Evolutionary conservation across 164 flowering plant species (phyloP), one percentile per base, ranked within the genome.

Genomic region (Houttuynia cordata): DNA sequence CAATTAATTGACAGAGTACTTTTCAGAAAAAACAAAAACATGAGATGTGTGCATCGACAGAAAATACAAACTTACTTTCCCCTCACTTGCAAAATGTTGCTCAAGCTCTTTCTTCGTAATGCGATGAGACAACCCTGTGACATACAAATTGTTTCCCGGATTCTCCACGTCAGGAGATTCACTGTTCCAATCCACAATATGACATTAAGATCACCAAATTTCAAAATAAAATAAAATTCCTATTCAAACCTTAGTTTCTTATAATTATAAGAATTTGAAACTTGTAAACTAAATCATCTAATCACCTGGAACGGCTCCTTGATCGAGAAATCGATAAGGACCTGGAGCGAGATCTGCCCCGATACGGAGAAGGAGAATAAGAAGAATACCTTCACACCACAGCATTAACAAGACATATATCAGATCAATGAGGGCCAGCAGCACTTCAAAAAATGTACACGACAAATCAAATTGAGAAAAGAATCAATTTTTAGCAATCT

Each of bases 81-180:
- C 94, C 64, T 87, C 96, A 62, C 74, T 70, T 1, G 94, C 72
- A 62, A 93, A 93, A 70, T 93, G 90, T 71, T 81, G 79, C 77
- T 87, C 92, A 12, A 93, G 76, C 10, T 87, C 97, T 62, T 78
- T 81, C 78, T 79, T 86, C 4, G 91, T 86, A 24, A 86, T 73
- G 53, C 98, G 73, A 25, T 83, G 61, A 1, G 98, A 93, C 64
- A 93, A 75, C 10, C 97, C 97, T 0, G 97, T 87, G 54, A 90
- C 98, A 75, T 93, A 93, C 65, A 93, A 67, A 70, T 85, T 90
- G 71, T 93, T 87, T 30, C 98, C 98, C 24, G 94, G 98, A 64
- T 93, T 93, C 55, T 86, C 98, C 30, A 74, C 92, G 45, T 88
- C 92, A 62, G 73, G 66, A 8, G 81, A 76, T 10, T 68, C 82